Percentiles rank a stretch among this genome's conserved stretches.
Evolutionary conservation across 345 rosid genomes (phyloP).

Genomic region (Carallia pectinifolia): DNA sequence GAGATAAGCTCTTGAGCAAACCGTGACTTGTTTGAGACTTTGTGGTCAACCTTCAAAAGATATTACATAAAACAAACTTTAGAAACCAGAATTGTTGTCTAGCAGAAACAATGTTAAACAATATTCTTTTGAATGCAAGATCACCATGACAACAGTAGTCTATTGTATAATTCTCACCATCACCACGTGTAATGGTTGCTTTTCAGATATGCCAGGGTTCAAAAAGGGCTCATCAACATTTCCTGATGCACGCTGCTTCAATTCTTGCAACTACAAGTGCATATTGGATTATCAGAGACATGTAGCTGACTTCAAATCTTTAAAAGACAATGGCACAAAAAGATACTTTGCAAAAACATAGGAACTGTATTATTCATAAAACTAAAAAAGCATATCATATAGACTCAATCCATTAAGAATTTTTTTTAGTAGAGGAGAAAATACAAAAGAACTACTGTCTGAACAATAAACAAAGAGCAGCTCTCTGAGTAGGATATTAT

Average conservation of each 20-base stretch:
- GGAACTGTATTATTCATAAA: too few relatives aligned
- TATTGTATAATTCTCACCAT: slow-evolving; percentile 53
- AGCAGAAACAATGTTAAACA: not conserved
- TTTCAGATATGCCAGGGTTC: slow-evolving; percentile 86
- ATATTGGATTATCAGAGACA: not conserved
- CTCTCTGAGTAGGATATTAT: too few relatives aligned
- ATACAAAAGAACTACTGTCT: too few relatives aligned
- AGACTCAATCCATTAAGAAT: too few relatives aligned
- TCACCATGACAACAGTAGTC: slow-evolving; percentile 1
- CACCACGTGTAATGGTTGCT: slow-evolving; percentile 90
- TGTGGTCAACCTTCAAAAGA: slow-evolving; percentile 68
- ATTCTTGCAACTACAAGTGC: slow-evolving; percentile 76
- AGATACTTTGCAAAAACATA: too few relatives aligned
- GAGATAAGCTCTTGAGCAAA: slow-evolving; percentile 92
- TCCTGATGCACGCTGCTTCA: slow-evolving; percentile 86
- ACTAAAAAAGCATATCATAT: too few relatives aligned
- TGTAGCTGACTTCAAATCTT: too few relatives aligned
- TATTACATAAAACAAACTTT: not conserved
- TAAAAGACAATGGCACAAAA: too few relatives aligned
- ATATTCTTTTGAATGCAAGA: not conserved
- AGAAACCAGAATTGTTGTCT: not conserved
- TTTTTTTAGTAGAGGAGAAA: too few relatives aligned
- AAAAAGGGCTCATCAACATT: slow-evolving; percentile 63
- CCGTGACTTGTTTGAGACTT: slow-evolving; percentile 73
- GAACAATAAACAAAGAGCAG: too few relatives aligned